These are phyloP conservation scores for Solanum sparsipilum DNA, from an alignment of 257 asterid species.

Conservation along the genomic window DNA sequence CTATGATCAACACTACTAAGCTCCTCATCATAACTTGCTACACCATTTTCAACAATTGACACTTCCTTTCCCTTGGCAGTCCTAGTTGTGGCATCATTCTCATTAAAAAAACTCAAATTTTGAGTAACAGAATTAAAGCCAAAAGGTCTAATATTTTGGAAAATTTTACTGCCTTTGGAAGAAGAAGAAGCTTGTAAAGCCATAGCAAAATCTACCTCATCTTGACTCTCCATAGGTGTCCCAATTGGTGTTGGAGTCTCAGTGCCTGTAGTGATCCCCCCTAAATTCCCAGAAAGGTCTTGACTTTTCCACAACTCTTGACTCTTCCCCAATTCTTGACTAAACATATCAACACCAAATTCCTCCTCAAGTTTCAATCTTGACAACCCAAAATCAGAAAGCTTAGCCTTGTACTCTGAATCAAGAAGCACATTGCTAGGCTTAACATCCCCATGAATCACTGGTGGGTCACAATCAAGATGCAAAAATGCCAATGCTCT, in stretches of 20 bases:
- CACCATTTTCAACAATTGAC: slow-evolving; percentile 23
- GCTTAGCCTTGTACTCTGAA: slow-evolving; percentile 65
- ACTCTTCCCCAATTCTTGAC: slow-evolving; percentile 67
- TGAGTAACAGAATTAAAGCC: slow-evolving; percentile 29
- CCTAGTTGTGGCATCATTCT: slow-evolving; percentile 13
- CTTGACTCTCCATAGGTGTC: slow-evolving; percentile 55
- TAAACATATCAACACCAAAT: slow-evolving; percentile 64
- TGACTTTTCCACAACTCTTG: slow-evolving; percentile 60
- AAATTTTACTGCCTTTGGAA: slow-evolving; percentile 33
- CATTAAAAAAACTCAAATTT: slow-evolving; percentile 23
- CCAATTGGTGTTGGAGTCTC: slow-evolving; percentile 40
- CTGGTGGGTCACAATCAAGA: slow-evolving; percentile 85
- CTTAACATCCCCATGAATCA: slow-evolving; percentile 95
- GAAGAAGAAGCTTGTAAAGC: slow-evolving; percentile 82
- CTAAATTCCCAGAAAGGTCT: slow-evolving; percentile 63
- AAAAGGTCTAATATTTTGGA: slow-evolving; percentile 40
- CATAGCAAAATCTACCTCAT: slow-evolving; percentile 91
- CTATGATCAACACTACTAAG: slow-evolving; percentile 32
- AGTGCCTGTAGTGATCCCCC: slow-evolving; percentile 24
- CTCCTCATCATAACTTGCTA: slow-evolving; percentile 48
- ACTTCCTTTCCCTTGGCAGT: slow-evolving; percentile 58
- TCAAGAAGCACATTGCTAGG: slow-evolving; percentile 96
- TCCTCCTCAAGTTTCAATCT: slow-evolving; percentile 75
- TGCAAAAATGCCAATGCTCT: slow-evolving; percentile 81
- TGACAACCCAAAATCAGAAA: slow-evolving; percentile 95